These are phyloP conservation scores for Setomelanomma holmii DNA, from an alignment of 2,329 filamentous ascomycete genomes.

Conservation along the genomic window DNA sequence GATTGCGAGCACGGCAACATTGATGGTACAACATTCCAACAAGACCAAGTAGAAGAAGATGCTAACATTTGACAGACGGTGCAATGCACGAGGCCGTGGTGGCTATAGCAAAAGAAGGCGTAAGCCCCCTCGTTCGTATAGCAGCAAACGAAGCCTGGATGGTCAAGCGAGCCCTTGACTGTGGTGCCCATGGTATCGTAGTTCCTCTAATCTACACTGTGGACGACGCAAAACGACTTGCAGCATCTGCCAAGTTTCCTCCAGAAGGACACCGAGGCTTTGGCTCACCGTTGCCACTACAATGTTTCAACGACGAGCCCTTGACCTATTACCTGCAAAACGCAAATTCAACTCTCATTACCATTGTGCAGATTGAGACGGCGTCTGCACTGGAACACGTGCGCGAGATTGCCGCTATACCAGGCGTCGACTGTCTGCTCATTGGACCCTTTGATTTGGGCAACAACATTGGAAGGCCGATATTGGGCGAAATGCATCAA, in stretches of 20 bases:
- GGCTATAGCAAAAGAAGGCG: slow-evolving; percentile 54
- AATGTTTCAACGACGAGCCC: slow-evolving; percentile 52
- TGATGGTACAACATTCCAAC: slow-evolving; percentile 48
- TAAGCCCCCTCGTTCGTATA: slow-evolving; percentile 56
- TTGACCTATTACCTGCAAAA: slow-evolving; percentile 60
- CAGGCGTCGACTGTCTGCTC: slow-evolving; percentile 61
- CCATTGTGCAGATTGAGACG: slow-evolving; percentile 59
- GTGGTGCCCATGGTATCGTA: slow-evolving; percentile 66
- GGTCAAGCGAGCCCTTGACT: slow-evolving; percentile 67
- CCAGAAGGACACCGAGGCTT: slow-evolving; percentile 63
- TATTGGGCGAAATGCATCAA: slow-evolving; percentile 56
- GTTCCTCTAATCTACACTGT: slow-evolving; percentile 62
- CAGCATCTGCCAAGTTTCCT: slow-evolving; percentile 63
- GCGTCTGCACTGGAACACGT: slow-evolving; percentile 48
- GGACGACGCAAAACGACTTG: slow-evolving; percentile 61
- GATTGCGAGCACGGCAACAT: slow-evolving; percentile 66
- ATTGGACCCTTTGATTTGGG: slow-evolving; percentile 65
- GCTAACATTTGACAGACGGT: slow-evolving; percentile 44
- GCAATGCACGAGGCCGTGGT: slow-evolving; percentile 64
- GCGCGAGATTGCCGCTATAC: slow-evolving; percentile 59
- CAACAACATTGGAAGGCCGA: slow-evolving; percentile 64
- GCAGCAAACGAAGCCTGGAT: slow-evolving; percentile 67
- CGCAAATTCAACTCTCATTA: slow-evolving; percentile 62
- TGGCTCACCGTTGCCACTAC: slow-evolving; percentile 62
- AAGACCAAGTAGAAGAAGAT: background rate